Percentiles rank a stretch among this genome's conserved stretches.
Conservation (phyloP, 352 stramenopile species). For the Pythium sukuiense region DNA sequence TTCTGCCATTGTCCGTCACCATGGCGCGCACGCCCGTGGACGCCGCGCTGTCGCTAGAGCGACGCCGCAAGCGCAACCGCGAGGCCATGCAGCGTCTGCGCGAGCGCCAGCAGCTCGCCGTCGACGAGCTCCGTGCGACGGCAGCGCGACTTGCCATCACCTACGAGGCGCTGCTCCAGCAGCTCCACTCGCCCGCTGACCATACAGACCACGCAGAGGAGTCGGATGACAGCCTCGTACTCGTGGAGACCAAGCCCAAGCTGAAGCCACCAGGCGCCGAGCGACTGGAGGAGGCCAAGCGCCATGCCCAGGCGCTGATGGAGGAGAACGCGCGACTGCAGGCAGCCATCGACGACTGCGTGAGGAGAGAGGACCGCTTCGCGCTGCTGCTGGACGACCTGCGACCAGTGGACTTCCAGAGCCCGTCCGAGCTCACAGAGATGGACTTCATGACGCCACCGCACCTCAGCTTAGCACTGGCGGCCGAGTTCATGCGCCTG, state of each 20-base stretch:
- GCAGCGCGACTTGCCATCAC: slow-evolving; percentile 34
- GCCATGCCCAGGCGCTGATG: slow-evolving; percentile 33
- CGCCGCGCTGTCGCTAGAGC: slow-evolving; percentile 37
- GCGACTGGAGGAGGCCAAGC: slow-evolving; percentile 33
- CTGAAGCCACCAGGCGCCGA: neutral
- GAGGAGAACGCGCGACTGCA: slow-evolving; percentile 41
- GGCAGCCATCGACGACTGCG: slow-evolving; percentile 35
- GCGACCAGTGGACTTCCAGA: slow-evolving; percentile 2
- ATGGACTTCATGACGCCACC: slow-evolving; percentile 12
- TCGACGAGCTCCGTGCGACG: slow-evolving; percentile 37
- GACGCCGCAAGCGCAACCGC: slow-evolving; percentile 50
- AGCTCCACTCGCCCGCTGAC: neutral
- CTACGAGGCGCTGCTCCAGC: slow-evolving; percentile 32
- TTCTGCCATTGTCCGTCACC: neutral
- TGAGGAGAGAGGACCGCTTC: slow-evolving; percentile 51
- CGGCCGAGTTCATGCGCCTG: slow-evolving; percentile 40
- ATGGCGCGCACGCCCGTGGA: slow-evolving; percentile 4
- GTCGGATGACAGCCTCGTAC: neutral
- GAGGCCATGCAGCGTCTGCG: slow-evolving; percentile 63
- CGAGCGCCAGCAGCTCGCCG: slow-evolving; percentile 43
- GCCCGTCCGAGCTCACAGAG: neutral
- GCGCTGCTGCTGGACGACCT: slow-evolving; percentile 49
- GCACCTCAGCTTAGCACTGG: slow-evolving; percentile 31
- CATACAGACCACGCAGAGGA: neutral
- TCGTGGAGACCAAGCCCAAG: neutral